Evolutionary conservation across 1,284 basidiomycete species (phyloP), one percentile per base, ranked within the genome.

Genomic region (Porodaedalea pini): DNA sequence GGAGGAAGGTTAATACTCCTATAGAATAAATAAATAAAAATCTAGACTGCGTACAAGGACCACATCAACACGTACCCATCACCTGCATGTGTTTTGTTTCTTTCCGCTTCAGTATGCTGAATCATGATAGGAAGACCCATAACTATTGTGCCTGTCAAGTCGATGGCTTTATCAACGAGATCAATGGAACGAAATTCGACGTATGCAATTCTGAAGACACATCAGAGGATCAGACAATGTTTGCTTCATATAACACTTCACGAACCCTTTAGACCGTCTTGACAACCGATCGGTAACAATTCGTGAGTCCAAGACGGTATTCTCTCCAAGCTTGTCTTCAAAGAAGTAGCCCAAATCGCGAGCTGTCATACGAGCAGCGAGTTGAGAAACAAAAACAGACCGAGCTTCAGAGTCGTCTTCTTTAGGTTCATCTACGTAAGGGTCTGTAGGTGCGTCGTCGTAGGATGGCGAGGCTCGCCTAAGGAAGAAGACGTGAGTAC

Each of bases 101-200:
- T 83, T 75, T 98, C 96, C 39, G 96, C 91, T 76, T 99, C 96
- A 65, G 94, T 97, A 64, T 91, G 84, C 72, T 97, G 93, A 54
- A 99, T 91, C 74, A 92, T 88, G 66, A 99, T 95, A 56, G 97
- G 96, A 59, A 98, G 81, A 68, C 97, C 97, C 89, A 99, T 97
- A 63, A 99, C 91, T 62, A 95, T 84, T 57, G 94, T 96, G 66
- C 97, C 97, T 66, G 89, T 88, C 59, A 98, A 80, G 62, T 81
- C 80, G 61, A 98, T 75, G 43, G 97, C 97, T 71, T 91, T 92
- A 64, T 92, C 89, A 61, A 99, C 94, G 59, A 92, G 79, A 58
- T 96, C 93, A 65, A 95, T 83, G 52, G 88, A 78, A 65, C 89
- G 85, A 70, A 99, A 91, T 74, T 99, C 97, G 67, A 99, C 96